Conservation (phyloP, 768 basidiomycete genomes). For the Auriscalpium microsporum region DNA sequence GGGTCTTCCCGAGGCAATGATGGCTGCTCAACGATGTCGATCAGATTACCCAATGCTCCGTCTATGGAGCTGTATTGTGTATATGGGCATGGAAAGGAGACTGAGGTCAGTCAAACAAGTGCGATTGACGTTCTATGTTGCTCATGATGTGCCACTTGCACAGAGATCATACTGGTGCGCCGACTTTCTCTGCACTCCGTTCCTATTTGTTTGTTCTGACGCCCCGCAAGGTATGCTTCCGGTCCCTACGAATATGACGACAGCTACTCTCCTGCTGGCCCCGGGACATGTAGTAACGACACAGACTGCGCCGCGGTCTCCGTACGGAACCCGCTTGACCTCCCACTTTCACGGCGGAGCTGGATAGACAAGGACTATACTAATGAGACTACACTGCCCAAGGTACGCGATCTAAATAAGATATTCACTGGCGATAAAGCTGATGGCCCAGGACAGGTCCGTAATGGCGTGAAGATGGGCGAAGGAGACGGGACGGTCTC, state of each 20-base stretch:
- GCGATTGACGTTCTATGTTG: neutral
- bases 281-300: conserved; percentile 38
- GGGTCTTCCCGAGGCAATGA: neutral
- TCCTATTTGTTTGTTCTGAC: neutral
- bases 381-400: conserved; percentile 49
- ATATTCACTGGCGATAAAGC: neutral
- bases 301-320: conserved; percentile 32
- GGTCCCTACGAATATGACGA: conserved; percentile 65
- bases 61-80: conserved; percentile 89
- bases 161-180: conserved; percentile 79
- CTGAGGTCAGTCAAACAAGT: conserved; percentile 49
- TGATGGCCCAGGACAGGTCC: conserved; percentile 31
- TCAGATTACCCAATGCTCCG: conserved; percentile 79
- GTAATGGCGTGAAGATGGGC: conserved; percentile 84
- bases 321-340: conserved; percentile 39
- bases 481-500: conserved; percentile 95
- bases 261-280: conserved; percentile 33
- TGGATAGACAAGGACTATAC: conserved; percentile 87
- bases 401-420: conserved; percentile 26
- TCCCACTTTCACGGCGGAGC: conserved; percentile 47
- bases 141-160: conserved; percentile 4
- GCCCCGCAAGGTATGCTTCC: conserved; percentile 54
- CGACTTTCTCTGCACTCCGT: no score
- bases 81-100: conserved; percentile 94
- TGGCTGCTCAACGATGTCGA: neutral